Conservation (phyloP, 2,329 filamentous ascomycete genomes). For the Byssoonygena ceratinophila region DNA sequence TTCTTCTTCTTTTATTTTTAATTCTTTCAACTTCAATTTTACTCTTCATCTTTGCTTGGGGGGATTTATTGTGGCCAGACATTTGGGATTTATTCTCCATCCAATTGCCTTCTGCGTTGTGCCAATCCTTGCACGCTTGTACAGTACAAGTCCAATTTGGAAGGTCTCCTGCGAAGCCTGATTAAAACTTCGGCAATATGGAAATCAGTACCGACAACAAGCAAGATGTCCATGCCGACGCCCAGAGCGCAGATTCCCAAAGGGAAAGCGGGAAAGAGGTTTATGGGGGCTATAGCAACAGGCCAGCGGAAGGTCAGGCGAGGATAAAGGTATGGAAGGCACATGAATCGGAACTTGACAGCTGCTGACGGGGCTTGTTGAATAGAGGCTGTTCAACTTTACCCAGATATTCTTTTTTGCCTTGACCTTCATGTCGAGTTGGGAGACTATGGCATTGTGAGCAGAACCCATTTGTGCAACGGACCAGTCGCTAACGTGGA, state of each 20-base stretch:
- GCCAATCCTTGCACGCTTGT: background rate
- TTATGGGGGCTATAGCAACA: background rate
- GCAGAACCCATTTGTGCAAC: background rate
- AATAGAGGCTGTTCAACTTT: conserved; percentile 22
- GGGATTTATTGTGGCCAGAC: background rate
- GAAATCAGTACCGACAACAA: background rate
- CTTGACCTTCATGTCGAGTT: conserved; percentile 23
- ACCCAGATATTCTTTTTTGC: conserved; percentile 24
- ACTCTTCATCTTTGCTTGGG: background rate
- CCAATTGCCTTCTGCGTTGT: background rate
- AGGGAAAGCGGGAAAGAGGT: background rate
- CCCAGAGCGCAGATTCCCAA: background rate
- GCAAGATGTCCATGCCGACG: background rate
- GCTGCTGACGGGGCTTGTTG: background rate
- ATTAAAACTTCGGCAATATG: background rate
- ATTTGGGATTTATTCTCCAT: background rate
- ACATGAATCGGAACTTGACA: background rate
- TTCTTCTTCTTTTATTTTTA: background rate
- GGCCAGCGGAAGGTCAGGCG: conserved; percentile 8
- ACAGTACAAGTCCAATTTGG: background rate
- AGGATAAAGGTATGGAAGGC: conserved; percentile 12
- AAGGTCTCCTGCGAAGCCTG: background rate
- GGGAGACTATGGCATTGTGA: conserved; percentile 22
- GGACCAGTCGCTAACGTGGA: background rate
- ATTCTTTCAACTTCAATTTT: too few species aligned